Conservation (phyloP, 2,329 filamentous ascomycete genomes). For the Trichoderma cornu-damae region DNA sequence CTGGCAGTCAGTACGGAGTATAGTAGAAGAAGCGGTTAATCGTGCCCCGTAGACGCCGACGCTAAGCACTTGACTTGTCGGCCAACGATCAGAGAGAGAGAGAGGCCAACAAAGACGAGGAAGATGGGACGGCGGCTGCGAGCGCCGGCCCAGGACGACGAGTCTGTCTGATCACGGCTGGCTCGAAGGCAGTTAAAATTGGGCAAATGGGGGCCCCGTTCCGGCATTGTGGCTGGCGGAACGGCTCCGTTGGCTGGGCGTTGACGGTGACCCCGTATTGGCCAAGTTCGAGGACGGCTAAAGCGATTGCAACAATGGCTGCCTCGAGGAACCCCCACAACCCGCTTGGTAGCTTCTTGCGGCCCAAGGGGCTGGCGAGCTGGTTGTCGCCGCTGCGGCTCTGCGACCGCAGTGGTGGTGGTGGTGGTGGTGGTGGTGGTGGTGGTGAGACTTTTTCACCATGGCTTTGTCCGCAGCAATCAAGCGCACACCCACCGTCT, state of each 20-base stretch:
- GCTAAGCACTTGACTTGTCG: constrained; percentile 9
- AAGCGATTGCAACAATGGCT: constrained; percentile 6
- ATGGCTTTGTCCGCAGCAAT: neutral
- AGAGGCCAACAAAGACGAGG: constrained; percentile 7
- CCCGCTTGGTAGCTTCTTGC: neutral
- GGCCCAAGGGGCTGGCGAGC: neutral
- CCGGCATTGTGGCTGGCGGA: constrained; percentile 6
- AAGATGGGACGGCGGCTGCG: neutral
- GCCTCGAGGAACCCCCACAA: neutral
- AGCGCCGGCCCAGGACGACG: neutral
- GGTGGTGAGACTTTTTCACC: no score
- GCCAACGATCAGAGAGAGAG: neutral
- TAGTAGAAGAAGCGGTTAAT: neutral
- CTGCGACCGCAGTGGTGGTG: neutral
- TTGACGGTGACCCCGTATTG: constrained; percentile 9
- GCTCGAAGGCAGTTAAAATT: constrained; percentile 4
- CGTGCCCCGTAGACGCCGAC: constrained; percentile 7
- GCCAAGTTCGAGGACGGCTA: neutral
- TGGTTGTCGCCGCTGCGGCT: neutral
- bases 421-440: neutral
- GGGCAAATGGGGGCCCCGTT: neutral
- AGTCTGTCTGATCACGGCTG: neutral
- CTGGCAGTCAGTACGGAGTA: neutral
- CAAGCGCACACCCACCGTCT: neutral
- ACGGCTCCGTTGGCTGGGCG: neutral